Conservation (phyloP, 768 basidiomycete species). For the Ephemerocybe angulata region DNA sequence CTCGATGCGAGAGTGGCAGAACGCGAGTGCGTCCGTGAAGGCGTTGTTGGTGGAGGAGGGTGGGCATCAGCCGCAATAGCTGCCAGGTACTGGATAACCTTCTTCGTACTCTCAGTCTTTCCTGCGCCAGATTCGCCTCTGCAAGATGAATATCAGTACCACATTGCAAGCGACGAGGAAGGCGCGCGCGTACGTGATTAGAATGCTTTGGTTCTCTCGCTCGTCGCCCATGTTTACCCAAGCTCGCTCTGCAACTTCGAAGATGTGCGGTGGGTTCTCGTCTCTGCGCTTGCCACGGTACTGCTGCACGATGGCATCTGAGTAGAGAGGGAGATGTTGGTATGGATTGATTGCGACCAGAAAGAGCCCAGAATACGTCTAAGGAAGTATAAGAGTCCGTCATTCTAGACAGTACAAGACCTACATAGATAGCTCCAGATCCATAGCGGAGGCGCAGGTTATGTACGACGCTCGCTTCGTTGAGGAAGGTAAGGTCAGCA, state of each 20-base stretch:
- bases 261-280: constrained; percentile 95
- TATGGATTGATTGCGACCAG: constrained; percentile 99
- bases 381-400: constrained; percentile 7
- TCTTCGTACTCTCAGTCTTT: constrained; percentile 98
- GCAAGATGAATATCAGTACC: constrained; percentile 7
- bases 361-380: constrained; percentile 97
- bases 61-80: constrained; percentile 89
- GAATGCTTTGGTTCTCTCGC: constrained; percentile 93
- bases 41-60: constrained; percentile 33
- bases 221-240: constrained; percentile 99
- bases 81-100: constrained; percentile 98
- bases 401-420: constrained; percentile 34
- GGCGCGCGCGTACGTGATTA: constrained; percentile 80
- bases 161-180: not conserved
- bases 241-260: constrained; percentile 94
- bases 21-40: constrained; percentile 58
- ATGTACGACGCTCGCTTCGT: constrained; percentile 98
- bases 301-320: constrained; percentile 81
- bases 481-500: constrained; percentile 94
- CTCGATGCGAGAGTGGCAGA: constrained; percentile 56
- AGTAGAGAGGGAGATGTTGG: constrained; percentile 86
- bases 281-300: constrained; percentile 86
- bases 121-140: constrained; percentile 99
- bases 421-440: constrained; percentile 87
- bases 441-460: constrained; percentile 91